Base-by-base conservation (phyloP, 208 protist genomes). In the Vickermania ingenoplastis region DNA sequence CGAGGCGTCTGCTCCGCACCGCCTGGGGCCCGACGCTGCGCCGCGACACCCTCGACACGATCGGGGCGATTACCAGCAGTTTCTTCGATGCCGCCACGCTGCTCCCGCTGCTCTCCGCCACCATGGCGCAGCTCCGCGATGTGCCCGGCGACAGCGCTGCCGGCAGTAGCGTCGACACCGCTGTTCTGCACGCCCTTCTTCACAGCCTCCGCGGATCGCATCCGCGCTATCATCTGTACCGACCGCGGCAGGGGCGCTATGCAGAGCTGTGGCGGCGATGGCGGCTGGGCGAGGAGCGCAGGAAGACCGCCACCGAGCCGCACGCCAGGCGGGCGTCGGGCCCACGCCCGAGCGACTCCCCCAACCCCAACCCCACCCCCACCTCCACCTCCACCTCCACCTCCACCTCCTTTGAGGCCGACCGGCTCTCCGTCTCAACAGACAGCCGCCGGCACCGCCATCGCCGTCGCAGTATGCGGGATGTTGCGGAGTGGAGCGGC, bases 121-220 rank as follows among this genome's bases (percentile, higher is more conserved):
- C 36, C 36, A 7, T 45, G 7, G 36, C 36, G 7, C 36, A 17
- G 36, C 36, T 45, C 17, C 36, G 36, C 7, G 36, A 7, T 7
- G 11, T n/a, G 7, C 36, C 36, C 36, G 36, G 36, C 17, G 30
- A 22, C 30, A 28, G 3, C 14, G 61, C 57, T n/a, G 64, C 69
- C 3, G 78, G 68, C 14, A 78, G 73, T 31, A 66, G 79, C 45
- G 86, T 77, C 0, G 89, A 95, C 65, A 67, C 70, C n/a, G 73
- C 84, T 41, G 69, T 91, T 25, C 58, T 92, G 24, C 83, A 90
- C 58, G 73, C 76, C 41, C 57, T 92, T 60, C 69, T 95, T 25
- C 69, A 91, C 59, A 77, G 82, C 5, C 52, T 89, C 24, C 59
- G 64, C 61, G 68, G 55, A 45, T 7, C 36, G 36, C 36, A 45